Evolutionary conservation across 2,329 filamentous ascomycete species (phyloP).

Genomic region (Monosporascus sp.): DNA sequence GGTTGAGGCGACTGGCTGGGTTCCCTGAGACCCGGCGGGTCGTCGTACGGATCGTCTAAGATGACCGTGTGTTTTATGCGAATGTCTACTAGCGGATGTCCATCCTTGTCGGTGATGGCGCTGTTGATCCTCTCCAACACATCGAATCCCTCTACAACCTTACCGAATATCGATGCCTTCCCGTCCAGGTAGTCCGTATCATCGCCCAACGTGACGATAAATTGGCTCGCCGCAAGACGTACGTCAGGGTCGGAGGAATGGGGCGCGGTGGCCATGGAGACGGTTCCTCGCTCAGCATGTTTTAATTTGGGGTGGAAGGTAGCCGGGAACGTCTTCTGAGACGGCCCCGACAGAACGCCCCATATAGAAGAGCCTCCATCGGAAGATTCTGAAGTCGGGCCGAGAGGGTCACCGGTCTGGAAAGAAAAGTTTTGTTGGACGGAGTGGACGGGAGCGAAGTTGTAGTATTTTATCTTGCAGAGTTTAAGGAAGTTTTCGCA

Average conservation of each 20-base stretch:
- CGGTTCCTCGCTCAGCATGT: conserved; percentile 82
- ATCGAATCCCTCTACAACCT: conserved; percentile 94
- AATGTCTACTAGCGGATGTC: conserved; percentile 87
- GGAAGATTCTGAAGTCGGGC: conserved; percentile 75
- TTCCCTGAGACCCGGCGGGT: conserved; percentile 70
- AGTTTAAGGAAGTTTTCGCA: conserved; percentile 99
- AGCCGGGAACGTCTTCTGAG: conserved; percentile 75
- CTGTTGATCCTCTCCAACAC: conserved; percentile 88
- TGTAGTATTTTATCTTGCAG: conserved; percentile 99
- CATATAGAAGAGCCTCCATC: conserved; percentile 93
- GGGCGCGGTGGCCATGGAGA: conserved; percentile 94
- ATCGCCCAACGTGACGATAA: conserved; percentile 86
- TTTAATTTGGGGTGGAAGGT: conserved; percentile 83
- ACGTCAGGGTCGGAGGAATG: conserved; percentile 71
- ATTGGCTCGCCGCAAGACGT: conserved; percentile 82
- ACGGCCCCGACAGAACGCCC: conserved; percentile 68
- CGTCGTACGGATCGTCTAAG: conserved; percentile 86
- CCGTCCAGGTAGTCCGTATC: conserved; percentile 87
- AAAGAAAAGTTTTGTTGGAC: conserved; percentile 95
- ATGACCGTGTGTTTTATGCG: conserved; percentile 89
- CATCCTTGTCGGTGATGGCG: conserved; percentile 79
- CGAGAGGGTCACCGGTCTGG: conserved; percentile 90
- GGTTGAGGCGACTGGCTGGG: conserved; percentile 77
- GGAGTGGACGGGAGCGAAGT: conserved; percentile 87
- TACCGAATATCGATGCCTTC: conserved; percentile 91